A percentile compares a stretch with the other conserved stretches of the same genome.
Evolutionary conservation across 768 basidiomycete species (phyloP).

Genomic region (Pisolithus marmoratus): DNA sequence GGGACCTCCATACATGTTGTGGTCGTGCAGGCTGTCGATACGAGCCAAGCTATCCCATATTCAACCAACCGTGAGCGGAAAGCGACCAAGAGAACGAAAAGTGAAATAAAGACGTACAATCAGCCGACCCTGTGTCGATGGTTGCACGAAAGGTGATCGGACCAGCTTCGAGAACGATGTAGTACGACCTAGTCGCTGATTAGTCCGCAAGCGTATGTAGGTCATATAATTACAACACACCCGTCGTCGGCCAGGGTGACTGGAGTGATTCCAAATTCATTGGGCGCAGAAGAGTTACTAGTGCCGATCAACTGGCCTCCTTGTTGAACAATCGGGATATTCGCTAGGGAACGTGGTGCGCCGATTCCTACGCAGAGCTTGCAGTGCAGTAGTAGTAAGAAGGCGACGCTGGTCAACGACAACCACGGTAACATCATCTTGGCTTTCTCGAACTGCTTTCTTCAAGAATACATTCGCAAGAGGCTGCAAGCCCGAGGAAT

Average conservation of each 20-base stretch:
- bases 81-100: background rate
- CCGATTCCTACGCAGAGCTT: no score
- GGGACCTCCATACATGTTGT: constrained; percentile 53
- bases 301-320: background rate
- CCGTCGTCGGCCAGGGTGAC: constrained; percentile 44
- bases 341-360: no score
- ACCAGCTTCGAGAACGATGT: constrained; percentile 53
- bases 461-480: no score
- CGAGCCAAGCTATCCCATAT: constrained; percentile 50
- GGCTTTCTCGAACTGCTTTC: no score
- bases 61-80: background rate
- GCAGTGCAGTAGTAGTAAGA: no score
- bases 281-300: constrained; percentile 19
- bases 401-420: no score
- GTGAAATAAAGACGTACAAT: constrained; percentile 13
- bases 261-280: constrained; percentile 36
- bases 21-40: constrained; percentile 57
- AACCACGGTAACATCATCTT: no score
- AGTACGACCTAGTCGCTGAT: constrained; percentile 53
- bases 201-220: constrained; percentile 5
- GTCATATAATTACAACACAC: constrained; percentile 25
- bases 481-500: no score
- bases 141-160: constrained; percentile 61
- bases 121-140: constrained; percentile 64
- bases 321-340: no score